Percentiles rank a stretch among this genome's conserved stretches.
Evolutionary conservation across 163 green algal species (phyloP).

Genomic region (Trebouxia gelatinosa): DNA sequence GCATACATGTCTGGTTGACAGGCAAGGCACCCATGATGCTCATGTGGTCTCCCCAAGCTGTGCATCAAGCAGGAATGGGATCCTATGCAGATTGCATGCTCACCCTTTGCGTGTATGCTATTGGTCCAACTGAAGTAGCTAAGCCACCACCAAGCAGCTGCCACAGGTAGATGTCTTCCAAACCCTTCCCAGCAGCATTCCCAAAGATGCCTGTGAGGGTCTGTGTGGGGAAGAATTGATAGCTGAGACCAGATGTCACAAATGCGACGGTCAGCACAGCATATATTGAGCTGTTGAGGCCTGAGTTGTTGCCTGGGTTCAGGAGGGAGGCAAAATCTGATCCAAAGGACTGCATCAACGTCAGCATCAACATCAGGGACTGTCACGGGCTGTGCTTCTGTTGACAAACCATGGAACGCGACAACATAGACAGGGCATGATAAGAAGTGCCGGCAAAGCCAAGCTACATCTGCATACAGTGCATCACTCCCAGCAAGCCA

Average conservation of each 20-base stretch:
- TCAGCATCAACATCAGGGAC: too few species aligned
- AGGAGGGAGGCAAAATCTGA: too few species aligned
- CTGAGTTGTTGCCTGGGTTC: too few species aligned
- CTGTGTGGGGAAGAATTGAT: conserved; percentile 10
- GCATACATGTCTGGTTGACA: too few species aligned
- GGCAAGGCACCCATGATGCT: neutral
- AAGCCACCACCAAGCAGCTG: conserved; percentile 31
- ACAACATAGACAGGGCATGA: too few species aligned
- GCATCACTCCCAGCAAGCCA: too few species aligned
- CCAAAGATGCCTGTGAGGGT: conserved; percentile 27
- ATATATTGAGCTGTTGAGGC: conserved; percentile 33
- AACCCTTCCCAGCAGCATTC: neutral
- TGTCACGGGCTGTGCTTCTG: too few species aligned
- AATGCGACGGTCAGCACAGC: conserved; percentile 20
- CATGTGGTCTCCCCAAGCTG: too few species aligned
- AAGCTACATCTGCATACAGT: too few species aligned
- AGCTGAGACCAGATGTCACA: conserved; percentile 17
- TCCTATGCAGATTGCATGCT: neutral
- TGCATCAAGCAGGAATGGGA: neutral
- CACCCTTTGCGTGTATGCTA: conserved; percentile 31
- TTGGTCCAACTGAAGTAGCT: conserved; percentile 21
- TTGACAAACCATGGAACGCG: too few species aligned
- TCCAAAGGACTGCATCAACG: too few species aligned
- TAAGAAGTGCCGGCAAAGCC: too few species aligned
- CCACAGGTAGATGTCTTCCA: conserved; percentile 21